These are phyloP conservation scores for Leptosphaerulina australis DNA, from an alignment of 2,329 filamentous ascomycete genomes.

Conservation along the genomic window DNA sequence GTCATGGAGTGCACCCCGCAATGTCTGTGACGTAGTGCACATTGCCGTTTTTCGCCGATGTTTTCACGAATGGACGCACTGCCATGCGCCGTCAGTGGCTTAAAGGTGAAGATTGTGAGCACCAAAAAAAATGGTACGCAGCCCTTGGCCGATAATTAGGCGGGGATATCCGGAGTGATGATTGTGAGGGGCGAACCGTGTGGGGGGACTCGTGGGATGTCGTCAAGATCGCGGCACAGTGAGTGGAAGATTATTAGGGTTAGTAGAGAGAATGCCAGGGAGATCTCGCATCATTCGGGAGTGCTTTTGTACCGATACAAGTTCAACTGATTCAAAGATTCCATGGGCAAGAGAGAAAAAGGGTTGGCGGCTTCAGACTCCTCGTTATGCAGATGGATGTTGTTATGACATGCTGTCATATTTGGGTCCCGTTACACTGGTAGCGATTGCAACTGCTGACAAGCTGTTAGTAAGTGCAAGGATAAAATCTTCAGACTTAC, in stretches of 20 bases:
- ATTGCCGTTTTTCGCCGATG: constrained; percentile 33
- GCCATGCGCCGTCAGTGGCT: constrained; percentile 16
- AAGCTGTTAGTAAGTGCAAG: constrained; percentile 5
- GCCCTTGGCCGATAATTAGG: constrained; percentile 9
- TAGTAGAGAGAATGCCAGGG: background rate
- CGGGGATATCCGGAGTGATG: constrained; percentile 9
- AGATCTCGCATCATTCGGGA: background rate
- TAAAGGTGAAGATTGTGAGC: background rate
- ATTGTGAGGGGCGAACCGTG: constrained; percentile 10
- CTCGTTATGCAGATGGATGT: background rate
- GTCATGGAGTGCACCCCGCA: constrained; percentile 26
- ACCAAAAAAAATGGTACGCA: background rate
- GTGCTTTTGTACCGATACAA: background rate
- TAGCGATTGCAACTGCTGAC: background rate
- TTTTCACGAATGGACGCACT: constrained; percentile 21
- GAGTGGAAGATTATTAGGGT: background rate
- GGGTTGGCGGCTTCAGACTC: background rate
- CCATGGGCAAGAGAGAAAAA: background rate
- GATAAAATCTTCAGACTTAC: constrained; percentile 3
- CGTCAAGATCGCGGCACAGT: constrained; percentile 2
- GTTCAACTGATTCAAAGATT: background rate
- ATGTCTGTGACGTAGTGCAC: constrained; percentile 28
- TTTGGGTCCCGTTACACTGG: background rate
- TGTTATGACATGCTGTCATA: background rate
- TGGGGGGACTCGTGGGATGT: constrained; percentile 17